Evolutionary conservation across 2,329 filamentous ascomycete genomes (phyloP).

Genomic region (Bisporella sp.): DNA sequence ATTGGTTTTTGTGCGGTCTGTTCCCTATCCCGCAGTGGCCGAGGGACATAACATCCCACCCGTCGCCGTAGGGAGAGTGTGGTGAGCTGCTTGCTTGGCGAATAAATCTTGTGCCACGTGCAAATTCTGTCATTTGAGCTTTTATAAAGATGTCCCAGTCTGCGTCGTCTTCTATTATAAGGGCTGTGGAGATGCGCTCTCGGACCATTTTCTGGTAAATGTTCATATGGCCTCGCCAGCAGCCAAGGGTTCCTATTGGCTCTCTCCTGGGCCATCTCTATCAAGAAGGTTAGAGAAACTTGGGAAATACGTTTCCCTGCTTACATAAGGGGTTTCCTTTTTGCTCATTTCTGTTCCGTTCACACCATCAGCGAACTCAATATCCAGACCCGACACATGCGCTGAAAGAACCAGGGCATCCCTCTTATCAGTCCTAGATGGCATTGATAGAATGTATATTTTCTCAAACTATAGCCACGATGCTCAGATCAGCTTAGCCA

Average conservation of each 20-base stretch:
- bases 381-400: constrained; percentile 33
- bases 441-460: constrained; percentile 39
- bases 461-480: constrained; percentile 30
- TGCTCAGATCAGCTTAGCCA: background rate
- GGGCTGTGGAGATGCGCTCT: constrained; percentile 28
- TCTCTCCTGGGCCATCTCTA: too few relatives aligned
- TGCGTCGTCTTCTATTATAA: constrained; percentile 37
- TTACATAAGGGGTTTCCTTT: constrained; percentile 31
- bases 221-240: constrained; percentile 34
- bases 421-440: constrained; percentile 39
- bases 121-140: constrained; percentile 25
- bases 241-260: constrained; percentile 28
- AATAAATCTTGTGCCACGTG: constrained; percentile 5
- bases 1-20: constrained; percentile 5
- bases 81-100: background rate
- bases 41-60: constrained; percentile 32
- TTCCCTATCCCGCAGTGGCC: constrained; percentile 29
- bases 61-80: constrained; percentile 25
- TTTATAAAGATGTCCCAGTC: constrained; percentile 36
- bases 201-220: constrained; percentile 22
- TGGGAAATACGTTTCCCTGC: too few relatives aligned
- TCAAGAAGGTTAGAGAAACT: too few relatives aligned
- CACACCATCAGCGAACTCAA: constrained; percentile 38
- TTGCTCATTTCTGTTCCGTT: constrained; percentile 31
- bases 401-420: constrained; percentile 39